Base-by-base conservation (phyloP, 441 rosid genomes). In the Populus trichocarpa region DNA sequence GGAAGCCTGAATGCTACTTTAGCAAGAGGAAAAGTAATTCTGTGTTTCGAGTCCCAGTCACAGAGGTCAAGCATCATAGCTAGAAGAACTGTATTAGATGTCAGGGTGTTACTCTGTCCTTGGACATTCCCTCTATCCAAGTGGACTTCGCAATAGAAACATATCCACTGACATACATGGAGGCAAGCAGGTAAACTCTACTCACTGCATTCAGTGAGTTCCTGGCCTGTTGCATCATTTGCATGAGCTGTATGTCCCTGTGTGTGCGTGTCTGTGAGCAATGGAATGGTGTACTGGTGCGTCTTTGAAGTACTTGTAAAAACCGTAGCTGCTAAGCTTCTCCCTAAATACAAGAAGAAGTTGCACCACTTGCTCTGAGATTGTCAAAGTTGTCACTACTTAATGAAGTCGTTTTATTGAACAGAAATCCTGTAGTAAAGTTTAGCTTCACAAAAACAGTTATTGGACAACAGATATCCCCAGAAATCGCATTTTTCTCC, bases 401-500 rank as follows among this genome's bases (percentile, higher is more conserved):
- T 59, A 59, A 80, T 70, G 75, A 78, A 77, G 23, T 11, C 14
- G 33, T 79, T 83, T 75, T 69, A 72, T 81, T 53, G 8, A 23
- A 64, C 82, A 89, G 88, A 75, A 81, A 81, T 67, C 90, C 89
- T 11, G 73, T 68, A 13, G 83, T 87, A 74, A 89, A 85, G 82
- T 82, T 86, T 69, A 72, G 86, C 75, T 70, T 69, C 73, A 73
- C 89, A 50, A 82, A 80, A 78, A 87, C 89, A 26, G 77, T 75
- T 30, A 50, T 83, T 36, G 88, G 92, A 68, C 77, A 76, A 22
- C 86, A 83, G 68, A 78, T 86, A 76, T 83, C 92, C 57, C 96
- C 93, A 12, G 87, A 83, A 69, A 78, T 91, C 46, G 90, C 92
- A 8, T 84, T 77, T 70, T 93, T 93, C 81, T 91, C 96, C 68